Conservation (phyloP, 1,284 basidiomycete species). For the Athelia sp. region DNA sequence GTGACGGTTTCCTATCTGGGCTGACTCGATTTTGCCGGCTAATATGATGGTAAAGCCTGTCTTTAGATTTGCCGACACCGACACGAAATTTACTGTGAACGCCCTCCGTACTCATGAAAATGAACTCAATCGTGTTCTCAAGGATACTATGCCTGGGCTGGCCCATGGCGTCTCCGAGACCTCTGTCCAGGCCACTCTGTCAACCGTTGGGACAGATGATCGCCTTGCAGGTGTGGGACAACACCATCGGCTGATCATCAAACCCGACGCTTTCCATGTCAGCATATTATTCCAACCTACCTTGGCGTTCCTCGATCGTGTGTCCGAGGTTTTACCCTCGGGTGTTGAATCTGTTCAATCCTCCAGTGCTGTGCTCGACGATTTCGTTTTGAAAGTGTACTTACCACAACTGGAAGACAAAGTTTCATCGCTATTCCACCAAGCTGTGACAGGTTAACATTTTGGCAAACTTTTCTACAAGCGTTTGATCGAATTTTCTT, state of each 20-base stretch:
- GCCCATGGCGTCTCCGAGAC: conserved; percentile 68
- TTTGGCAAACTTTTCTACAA: not conserved
- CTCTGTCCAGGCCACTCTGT: conserved; percentile 55
- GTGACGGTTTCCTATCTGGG: conserved; percentile 30
- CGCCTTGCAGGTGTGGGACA: conserved; percentile 65
- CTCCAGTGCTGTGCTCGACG: conserved; percentile 80
- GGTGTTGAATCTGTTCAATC: conserved; percentile 68
- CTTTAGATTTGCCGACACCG: conserved; percentile 90
- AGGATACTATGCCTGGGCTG: conserved; percentile 91
- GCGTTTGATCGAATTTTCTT: not conserved
- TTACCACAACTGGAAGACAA: conserved; percentile 95
- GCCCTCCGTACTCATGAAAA: conserved; percentile 79
- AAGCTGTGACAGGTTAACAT: conserved; percentile 68
- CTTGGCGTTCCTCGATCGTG: conserved; percentile 76
- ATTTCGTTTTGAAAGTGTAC: conserved; percentile 93
- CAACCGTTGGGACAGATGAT: conserved; percentile 64
- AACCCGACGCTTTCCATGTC: conserved; percentile 94
- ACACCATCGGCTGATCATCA: conserved; percentile 83
- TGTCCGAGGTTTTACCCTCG: conserved; percentile 68
- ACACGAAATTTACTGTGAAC: conserved; percentile 65
- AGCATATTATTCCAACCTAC: conserved; percentile 93
- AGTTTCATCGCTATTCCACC: conserved; percentile 84
- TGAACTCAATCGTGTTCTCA: conserved; percentile 78
- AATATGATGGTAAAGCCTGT: conserved; percentile 50
- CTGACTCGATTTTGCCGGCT: conserved; percentile 4